These are phyloP conservation scores for Leishmania braziliensis DNA, from an alignment of 208 protist genomes.

Conservation along the genomic window DNA sequence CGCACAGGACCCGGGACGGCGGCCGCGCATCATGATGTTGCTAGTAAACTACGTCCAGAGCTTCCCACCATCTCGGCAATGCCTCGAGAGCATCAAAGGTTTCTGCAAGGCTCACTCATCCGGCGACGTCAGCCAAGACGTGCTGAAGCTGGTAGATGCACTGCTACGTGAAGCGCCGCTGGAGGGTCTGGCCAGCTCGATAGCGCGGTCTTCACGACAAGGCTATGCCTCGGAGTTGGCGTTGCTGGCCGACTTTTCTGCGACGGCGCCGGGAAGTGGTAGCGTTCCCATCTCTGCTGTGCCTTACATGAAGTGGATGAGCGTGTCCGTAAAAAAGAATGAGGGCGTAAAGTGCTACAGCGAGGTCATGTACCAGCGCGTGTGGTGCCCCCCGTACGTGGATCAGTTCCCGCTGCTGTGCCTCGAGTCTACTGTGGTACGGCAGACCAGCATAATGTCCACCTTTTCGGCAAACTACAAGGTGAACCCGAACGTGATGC, in stretches of 20 bases:
- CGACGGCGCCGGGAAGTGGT: background rate
- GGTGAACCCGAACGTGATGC: constrained; percentile 59
- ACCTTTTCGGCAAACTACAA: constrained; percentile 77
- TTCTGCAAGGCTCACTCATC: constrained; percentile 32
- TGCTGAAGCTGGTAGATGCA: constrained; percentile 27
- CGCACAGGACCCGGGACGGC: constrained; percentile 55
- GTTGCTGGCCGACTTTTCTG: constrained; percentile 24
- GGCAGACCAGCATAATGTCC: constrained; percentile 67
- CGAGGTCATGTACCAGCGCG: constrained; percentile 32
- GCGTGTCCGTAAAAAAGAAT: constrained; percentile 30
- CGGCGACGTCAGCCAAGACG: constrained; percentile 31
- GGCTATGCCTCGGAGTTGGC: constrained; percentile 35
- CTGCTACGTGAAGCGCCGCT: constrained; percentile 30
- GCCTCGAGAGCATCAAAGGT: constrained; percentile 38
- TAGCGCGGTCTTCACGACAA: constrained; percentile 16
- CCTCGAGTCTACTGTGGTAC: constrained; percentile 58
- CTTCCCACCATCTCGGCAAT: constrained; percentile 67
- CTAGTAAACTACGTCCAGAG: constrained; percentile 64
- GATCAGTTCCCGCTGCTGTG: constrained; percentile 78
- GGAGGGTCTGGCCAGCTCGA: constrained; percentile 9
- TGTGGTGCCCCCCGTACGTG: constrained; percentile 54
- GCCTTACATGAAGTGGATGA: constrained; percentile 18
- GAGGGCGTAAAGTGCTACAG: constrained; percentile 25
- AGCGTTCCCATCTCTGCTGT: constrained; percentile 18
- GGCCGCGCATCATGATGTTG: constrained; percentile 63